Evolutionary conservation across 2,329 filamentous ascomycete species (phyloP).

Genomic region (Venturia pyrina): DNA sequence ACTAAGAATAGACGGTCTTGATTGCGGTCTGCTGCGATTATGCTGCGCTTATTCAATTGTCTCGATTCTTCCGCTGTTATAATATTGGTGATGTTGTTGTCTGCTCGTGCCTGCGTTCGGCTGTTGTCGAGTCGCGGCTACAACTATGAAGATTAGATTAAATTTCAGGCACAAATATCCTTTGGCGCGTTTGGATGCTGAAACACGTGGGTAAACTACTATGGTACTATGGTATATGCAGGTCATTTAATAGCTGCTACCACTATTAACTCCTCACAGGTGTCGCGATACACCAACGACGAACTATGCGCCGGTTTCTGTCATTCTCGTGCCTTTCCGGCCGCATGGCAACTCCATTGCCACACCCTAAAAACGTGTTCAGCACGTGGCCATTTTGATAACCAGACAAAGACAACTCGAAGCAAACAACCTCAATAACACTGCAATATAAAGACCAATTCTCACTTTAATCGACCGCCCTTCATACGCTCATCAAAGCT

Average conservation of each 20-base stretch:
- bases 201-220: not conserved
- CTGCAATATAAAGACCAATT: too few relatives aligned
- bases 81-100: not conserved
- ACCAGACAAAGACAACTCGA: too few relatives aligned
- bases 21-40: not conserved
- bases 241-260: not conserved
- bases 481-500: too few relatives aligned
- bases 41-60: not conserved
- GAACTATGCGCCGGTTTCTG: not conserved
- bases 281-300: too few relatives aligned
- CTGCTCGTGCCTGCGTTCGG: not conserved
- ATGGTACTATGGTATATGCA: not conserved
- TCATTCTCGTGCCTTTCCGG: not conserved
- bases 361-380: not conserved
- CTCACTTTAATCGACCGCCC: too few relatives aligned
- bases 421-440: too few relatives aligned
- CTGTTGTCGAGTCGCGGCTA: not conserved
- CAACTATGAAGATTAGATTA: not conserved
- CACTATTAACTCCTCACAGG: too few relatives aligned
- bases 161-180: not conserved
- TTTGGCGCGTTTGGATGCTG: not conserved
- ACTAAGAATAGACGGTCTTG: conserved; percentile 4
- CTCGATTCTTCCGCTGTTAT: not conserved
- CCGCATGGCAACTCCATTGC: not conserved
- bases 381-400: too few relatives aligned